These are phyloP conservation scores for Hymenochaete sp. DNA, from an alignment of 1,284 basidiomycete genomes.

Conservation along the genomic window DNA sequence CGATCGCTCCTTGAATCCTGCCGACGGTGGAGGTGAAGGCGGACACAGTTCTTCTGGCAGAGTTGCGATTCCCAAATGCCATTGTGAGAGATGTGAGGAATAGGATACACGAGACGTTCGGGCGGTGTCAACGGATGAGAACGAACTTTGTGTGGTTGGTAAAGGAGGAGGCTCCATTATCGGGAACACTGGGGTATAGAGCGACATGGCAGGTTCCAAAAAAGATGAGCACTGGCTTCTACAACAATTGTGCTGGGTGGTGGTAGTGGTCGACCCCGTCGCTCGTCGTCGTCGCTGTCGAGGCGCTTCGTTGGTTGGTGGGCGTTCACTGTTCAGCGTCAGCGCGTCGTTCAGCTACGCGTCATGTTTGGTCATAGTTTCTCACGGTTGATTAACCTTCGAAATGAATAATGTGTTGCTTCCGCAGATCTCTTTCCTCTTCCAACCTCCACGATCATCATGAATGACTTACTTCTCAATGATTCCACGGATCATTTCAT, in stretches of 20 bases:
- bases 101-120: conserved; percentile 10
- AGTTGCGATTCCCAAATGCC: conserved; percentile 17
- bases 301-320: no score
- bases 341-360: no score
- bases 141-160: conserved; percentile 7
- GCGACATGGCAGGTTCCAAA: conserved; percentile 14
- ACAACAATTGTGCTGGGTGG: background rate
- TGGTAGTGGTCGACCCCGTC: background rate
- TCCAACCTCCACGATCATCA: no score
- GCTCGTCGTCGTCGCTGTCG: conserved; percentile 5
- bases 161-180: conserved; percentile 7
- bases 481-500: no score
- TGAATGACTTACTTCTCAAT: no score
- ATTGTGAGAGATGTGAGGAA: conserved; percentile 18
- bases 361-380: background rate
- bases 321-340: no score
- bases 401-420: no score
- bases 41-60: conserved; percentile 19
- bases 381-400: background rate
- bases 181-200: conserved; percentile 20
- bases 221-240: no score
- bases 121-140: background rate
- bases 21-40: conserved; percentile 17
- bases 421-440: no score
- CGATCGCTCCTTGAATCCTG: conserved; percentile 12